Base-by-base conservation (phyloP, 257 asterid species). In the Rubia yunnanensis region DNA sequence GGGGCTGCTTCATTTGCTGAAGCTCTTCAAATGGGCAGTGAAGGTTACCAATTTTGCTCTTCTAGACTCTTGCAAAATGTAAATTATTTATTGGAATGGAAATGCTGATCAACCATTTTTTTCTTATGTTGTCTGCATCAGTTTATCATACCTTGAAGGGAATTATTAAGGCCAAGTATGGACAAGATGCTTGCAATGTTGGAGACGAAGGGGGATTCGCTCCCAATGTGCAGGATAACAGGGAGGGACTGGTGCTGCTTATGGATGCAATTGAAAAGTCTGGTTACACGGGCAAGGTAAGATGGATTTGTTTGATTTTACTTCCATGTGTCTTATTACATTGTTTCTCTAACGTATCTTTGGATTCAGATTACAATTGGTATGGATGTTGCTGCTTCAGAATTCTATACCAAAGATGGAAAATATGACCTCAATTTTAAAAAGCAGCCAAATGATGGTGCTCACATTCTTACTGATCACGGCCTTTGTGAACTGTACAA, bases 161-260 rank as follows among this genome's bases (percentile, higher is more conserved):
- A 75, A 89, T 94, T 56, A 94, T 94, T 81, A 94, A 94, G 77
- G 84, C 95, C 27, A 94, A 94, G 75, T 94, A 94, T 35, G 99
- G 99, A 46, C 99, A 94, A 81, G 99, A 94, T 81, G 99, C 99
- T 26, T 94, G 99, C 84, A 94, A 94, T 70, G 99, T 94, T 1
- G 99, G 99, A 41, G 99, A 94, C 69, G 99, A 94, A 77, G 99
- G 99, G 74, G 99, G 99, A 68, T 90, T 94, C 52, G 99, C 99
- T 76, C 99, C 99, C 14, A 94, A 86, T 66, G 99, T 89, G 58
- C 99, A 94, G 80, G 99, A 94, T 69, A 94, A 94, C 63, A 82
- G 97, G 77, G 99, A 94, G 76, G 99, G 99, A 23, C 73, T 94
- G 68, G 89, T 90, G 39, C 70, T 94, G 66, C 96, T 94, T 65